phyloP scores from a whole-genome alignment of 2,329 filamentous ascomycete genomes.

The Alternaria infectoria region DNA sequence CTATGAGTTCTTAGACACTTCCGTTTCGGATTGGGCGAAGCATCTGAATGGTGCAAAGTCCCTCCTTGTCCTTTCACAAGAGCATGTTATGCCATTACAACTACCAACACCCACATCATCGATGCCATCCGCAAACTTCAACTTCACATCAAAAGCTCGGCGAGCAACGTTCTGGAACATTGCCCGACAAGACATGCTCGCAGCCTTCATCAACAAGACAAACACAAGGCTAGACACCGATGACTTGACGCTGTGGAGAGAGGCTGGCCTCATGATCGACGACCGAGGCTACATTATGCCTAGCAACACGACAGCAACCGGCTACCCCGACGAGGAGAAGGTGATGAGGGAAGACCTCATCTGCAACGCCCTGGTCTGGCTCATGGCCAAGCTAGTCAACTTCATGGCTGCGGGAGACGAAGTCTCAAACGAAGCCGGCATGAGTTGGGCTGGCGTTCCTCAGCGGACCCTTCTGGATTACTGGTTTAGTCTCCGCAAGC shows the following conservation, averaged over 20 bases:
- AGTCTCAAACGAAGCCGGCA: slow-evolving; percentile 47
- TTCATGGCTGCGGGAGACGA: slow-evolving; percentile 66
- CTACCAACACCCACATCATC: slow-evolving; percentile 48
- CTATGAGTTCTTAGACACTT: slow-evolving; percentile 72
- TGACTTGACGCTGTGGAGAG: slow-evolving; percentile 68
- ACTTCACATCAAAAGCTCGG: slow-evolving; percentile 59
- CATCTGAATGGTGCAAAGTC: slow-evolving; percentile 71
- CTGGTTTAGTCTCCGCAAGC: slow-evolving; percentile 62
- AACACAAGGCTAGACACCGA: slow-evolving; percentile 67
- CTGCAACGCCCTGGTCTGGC: slow-evolving; percentile 69
- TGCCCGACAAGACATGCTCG: slow-evolving; percentile 69
- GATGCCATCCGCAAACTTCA: slow-evolving; percentile 31
- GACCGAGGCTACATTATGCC: slow-evolving; percentile 59
- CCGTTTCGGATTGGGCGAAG: slow-evolving; percentile 66
- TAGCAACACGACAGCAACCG: slow-evolving; percentile 49
- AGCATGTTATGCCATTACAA: slow-evolving; percentile 55
- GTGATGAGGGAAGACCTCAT: slow-evolving; percentile 68
- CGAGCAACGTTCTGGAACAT: slow-evolving; percentile 72
- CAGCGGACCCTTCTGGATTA: slow-evolving; percentile 58
- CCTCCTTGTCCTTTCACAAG: slow-evolving; percentile 62
- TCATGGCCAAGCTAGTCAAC: slow-evolving; percentile 70
- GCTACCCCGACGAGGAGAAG: slow-evolving; percentile 53
- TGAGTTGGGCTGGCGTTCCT: slow-evolving; percentile 54
- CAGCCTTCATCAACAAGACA: slow-evolving; percentile 68
- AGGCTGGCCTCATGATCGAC: slow-evolving; percentile 66